Base-by-base conservation (phyloP, 495 filamentous ascomycete genomes). In the Penicillium silybi region DNA sequence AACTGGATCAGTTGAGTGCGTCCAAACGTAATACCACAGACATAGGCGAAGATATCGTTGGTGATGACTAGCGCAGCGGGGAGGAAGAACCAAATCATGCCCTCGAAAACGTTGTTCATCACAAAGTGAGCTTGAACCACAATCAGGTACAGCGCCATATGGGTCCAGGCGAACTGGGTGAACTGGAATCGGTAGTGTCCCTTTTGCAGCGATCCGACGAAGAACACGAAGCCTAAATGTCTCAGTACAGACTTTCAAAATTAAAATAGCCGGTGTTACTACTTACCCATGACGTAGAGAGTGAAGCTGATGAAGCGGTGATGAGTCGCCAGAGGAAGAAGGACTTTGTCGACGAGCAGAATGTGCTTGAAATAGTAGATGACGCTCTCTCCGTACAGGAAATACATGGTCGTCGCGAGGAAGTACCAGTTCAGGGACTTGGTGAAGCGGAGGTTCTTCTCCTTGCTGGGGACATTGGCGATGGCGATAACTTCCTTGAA, bases 321-420 rank as follows among this genome's bases (percentile, higher is more conserved):
- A 70, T 99, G 95, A 6, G 92, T 97, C 23, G 95, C 92, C 56
- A 99, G 85, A 3, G 92, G 92, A 43, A 95, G 76, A 42, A 99
- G 73, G 27, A 97, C 87, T 65, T 85, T 87, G 70, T 97, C 92
- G n/a, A 99, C 89, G 52, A 97, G 69, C 26, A 99, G 81, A 48
- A 99, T 89, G 59, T 97, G 95, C 77, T 97, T 97, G 73, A 99
- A 97, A 70, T 99, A 99, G 73, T 97, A 99, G 53, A 99, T 93
- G 56, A 99, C 92, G 57, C 90, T 96, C 73, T 99, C 95, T 52
- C 95, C 95, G 61, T 99, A 97, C 26, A 99, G 74, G 59, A 95
- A 99, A 75, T 97, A 99, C 93, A 97, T 97, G 48, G 91, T 93
- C 16, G 88, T 87, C n/a, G 90, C 95, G 52, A 99, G 78, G 73